A percentile compares a stretch with the other conserved stretches of the same genome.
Evolutionary conservation across 2,329 filamentous ascomycete species (phyloP).

Genomic region (Fusarium solani-melongenae): DNA sequence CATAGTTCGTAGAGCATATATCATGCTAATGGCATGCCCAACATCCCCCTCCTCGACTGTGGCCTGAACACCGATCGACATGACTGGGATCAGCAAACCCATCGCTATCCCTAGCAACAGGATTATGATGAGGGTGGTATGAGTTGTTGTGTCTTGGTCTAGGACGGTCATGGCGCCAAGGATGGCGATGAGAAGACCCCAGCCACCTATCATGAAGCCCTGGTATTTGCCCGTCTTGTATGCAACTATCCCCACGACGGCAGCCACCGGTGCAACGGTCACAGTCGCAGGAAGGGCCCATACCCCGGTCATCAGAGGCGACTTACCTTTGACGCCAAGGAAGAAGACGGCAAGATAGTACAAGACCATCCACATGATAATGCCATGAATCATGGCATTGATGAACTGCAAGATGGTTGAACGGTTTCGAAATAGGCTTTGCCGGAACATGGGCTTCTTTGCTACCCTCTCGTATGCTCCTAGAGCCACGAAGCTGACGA

Average conservation of each 20-base stretch:
- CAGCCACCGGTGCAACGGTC: conserved; percentile 70
- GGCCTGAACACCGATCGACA: conserved; percentile 73
- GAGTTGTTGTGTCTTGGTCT: conserved; percentile 58
- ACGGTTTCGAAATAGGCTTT: conserved; percentile 30
- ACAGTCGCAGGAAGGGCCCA: conserved; percentile 70
- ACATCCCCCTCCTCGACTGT: conserved; percentile 30
- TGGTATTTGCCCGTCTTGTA: conserved; percentile 68
- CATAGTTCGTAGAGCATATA: conserved; percentile 39
- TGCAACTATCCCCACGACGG: conserved; percentile 65
- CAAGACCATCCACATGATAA: conserved; percentile 44
- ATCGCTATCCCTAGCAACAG: conserved; percentile 69
- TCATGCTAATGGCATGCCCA: conserved; percentile 42
- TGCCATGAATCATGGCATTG: conserved; percentile 38
- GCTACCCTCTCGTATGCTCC: conserved; percentile 31
- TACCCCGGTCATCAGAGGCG: conserved; percentile 49
- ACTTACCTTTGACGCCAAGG: conserved; percentile 35
- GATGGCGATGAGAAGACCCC: conserved; percentile 68
- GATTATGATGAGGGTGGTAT: conserved; percentile 70
- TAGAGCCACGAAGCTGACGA: conserved; percentile 53
- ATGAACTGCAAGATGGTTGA: conserved; percentile 37
- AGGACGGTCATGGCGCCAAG: conserved; percentile 66
- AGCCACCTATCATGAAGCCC: conserved; percentile 70
- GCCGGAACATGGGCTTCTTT: conserved; percentile 39
- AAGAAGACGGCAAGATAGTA: conserved; percentile 45
- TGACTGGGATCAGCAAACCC: conserved; percentile 73